Conservation (phyloP, 78 protist genomes). For the Cyanophora paradoxa region DNA sequence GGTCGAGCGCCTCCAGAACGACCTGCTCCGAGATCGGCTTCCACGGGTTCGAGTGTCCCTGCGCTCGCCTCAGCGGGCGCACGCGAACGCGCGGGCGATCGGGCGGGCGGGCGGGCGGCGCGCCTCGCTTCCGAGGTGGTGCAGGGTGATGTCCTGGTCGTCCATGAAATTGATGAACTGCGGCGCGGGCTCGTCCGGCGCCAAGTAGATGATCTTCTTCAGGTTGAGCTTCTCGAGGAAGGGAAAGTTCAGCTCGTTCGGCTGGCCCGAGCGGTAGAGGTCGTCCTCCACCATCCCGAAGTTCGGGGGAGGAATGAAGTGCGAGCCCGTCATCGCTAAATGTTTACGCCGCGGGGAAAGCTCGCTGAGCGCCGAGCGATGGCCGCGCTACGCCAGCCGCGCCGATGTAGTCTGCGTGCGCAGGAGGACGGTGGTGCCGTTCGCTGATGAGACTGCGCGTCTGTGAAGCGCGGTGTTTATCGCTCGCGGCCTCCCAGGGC, state of each 20-base stretch:
- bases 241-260: slow-evolving; percentile 78
- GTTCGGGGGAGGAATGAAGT: slow-evolving; percentile 66
- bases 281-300: slow-evolving; percentile 84
- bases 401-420: no score
- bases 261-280: slow-evolving; percentile 80
- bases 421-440: no score
- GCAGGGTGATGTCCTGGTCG: slow-evolving; percentile 71
- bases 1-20: slow-evolving; percentile 64
- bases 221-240: slow-evolving; percentile 76
- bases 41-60: not conserved
- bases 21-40: slow-evolving; percentile 59
- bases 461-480: no score
- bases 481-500: no score
- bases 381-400: no score
- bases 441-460: no score
- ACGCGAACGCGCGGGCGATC: no score
- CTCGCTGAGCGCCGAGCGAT: no score
- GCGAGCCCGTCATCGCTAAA: no score
- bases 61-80: no score
- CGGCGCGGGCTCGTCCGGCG: slow-evolving; percentile 70
- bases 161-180: not conserved
- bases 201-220: slow-evolving; percentile 64
- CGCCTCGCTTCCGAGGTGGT: no score
- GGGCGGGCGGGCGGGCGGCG: not conserved
- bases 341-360: no score